Base-by-base conservation (phyloP, 1,139 yeast genomes). In the Wickerhamiella infanticola region DNA sequence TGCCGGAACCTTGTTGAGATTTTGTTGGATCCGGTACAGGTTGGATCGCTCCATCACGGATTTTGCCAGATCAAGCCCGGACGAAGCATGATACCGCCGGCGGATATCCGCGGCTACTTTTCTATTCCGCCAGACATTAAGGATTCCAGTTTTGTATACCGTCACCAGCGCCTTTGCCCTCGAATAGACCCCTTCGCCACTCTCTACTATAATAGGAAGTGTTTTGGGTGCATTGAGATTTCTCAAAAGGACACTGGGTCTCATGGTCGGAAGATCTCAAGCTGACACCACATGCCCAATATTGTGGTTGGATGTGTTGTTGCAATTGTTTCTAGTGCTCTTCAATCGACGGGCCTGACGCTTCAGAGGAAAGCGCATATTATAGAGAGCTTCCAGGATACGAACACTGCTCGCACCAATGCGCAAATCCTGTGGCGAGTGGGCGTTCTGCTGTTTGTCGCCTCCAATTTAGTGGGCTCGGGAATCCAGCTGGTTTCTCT, bases 331-430 rank as follows among this genome's bases (percentile, higher is more conserved):
- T 81, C 94, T 2, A 79, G 93, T 3, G 88, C 88, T 1, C 71
- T 80, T 35, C 95, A 85, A 63, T 80, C 94, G 3, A 65, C 84
- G 18, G 95, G 95, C 0, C 73, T 84, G 40, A 82, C 94, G 1
- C 68, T 85, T 40, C 95, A 86, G 61, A 69, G 95, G 48, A 81
- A 80, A 57, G 80, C 95, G 1, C 93, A 83, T 57, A 61, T 51
- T 18, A n/a, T 38, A 23, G 39, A 44, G 27, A 7, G 9, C 11
- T 11, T 29, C 7, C 37, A 27, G 27, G 35, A 13, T 7, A 27
- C 29, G 36, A 23, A 27, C 24, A 18, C 25, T 11, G 13, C 27
- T 13, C 26, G 26, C 29, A 9, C 33, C 6, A 13, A 35, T 8
- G 33, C 43, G 48, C 67, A 85, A 45, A 71, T 75, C 43, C 66